Evolutionary conservation across 1,284 basidiomycete species (phyloP).

Genomic region (Schizophyllum commune): DNA sequence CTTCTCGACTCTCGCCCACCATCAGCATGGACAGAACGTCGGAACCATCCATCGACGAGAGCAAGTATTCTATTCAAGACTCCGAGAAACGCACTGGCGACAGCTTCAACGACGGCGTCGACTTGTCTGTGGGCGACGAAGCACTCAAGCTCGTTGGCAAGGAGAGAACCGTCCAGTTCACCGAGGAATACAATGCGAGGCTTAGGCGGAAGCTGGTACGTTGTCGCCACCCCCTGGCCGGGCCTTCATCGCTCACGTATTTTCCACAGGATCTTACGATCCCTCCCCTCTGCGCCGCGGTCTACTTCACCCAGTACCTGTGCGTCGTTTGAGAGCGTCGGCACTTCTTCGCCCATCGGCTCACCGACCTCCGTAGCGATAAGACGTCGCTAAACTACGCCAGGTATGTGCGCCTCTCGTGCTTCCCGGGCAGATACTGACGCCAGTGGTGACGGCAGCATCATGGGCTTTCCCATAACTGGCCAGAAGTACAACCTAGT

Average conservation of each 20-base stretch:
- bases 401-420: constrained; percentile 28
- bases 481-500: constrained; percentile 60
- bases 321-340: constrained; percentile 18
- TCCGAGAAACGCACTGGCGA: constrained; percentile 1
- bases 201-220: constrained; percentile 52
- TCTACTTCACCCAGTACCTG: constrained; percentile 64
- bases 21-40: constrained; percentile 5
- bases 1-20: neutral
- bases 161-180: constrained; percentile 44
- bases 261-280: constrained; percentile 43
- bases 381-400: constrained; percentile 65
- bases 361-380: constrained; percentile 32
- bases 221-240: constrained; percentile 3
- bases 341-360: neutral
- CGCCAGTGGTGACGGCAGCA: constrained; percentile 23
- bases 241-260: neutral
- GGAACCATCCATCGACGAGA: constrained; percentile 4
- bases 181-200: constrained; percentile 51
- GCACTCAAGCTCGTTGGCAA: constrained; percentile 51
- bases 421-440: neutral
- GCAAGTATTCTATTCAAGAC: constrained; percentile 11
- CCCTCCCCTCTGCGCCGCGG: constrained; percentile 54
- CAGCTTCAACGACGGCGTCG: constrained; percentile 13
- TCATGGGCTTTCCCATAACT: constrained; percentile 59
- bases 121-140: constrained; percentile 42